Evolutionary conservation across 2,329 filamentous ascomycete genomes (phyloP).

Genomic region (Aspergillus latus): DNA sequence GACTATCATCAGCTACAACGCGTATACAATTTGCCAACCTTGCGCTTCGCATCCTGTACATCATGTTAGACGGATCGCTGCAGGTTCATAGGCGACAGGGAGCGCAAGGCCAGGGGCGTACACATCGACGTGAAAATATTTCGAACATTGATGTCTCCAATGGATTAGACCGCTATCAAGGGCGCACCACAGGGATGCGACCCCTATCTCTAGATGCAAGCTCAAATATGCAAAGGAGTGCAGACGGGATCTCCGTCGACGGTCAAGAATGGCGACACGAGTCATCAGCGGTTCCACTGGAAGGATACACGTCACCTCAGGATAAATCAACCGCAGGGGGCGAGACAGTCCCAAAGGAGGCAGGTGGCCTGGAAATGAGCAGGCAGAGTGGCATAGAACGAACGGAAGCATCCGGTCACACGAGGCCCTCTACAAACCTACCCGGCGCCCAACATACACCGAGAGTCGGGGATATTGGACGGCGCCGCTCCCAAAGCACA

Average conservation of each 20-base stretch:
- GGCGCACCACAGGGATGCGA: background rate
- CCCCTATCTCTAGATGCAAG: background rate
- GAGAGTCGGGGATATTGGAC: conserved; percentile 33
- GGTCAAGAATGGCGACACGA: background rate
- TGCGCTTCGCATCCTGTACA: background rate
- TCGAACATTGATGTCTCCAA: background rate
- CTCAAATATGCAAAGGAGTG: background rate
- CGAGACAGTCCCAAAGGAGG: conserved; percentile 54
- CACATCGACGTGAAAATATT: conserved; percentile 15
- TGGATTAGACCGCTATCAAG: background rate
- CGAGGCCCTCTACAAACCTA: conserved; percentile 54
- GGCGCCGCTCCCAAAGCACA: conserved; percentile 67
- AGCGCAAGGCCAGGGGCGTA: conserved; percentile 21
- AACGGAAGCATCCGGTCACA: conserved; percentile 68
- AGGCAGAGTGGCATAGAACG: background rate
- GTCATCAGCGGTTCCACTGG: background rate
- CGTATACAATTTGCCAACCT: background rate
- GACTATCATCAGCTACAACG: background rate
- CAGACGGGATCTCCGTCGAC: background rate
- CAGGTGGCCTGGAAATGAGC: conserved; percentile 32
- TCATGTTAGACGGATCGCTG: conserved; percentile 1
- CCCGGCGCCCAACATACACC: conserved; percentile 24
- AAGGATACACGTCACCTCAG: conserved; percentile 29
- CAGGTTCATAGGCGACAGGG: conserved; percentile 18
- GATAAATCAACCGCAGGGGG: background rate